Evolutionary conservation across 2,329 filamentous ascomycete genomes (phyloP), one percentile per base, ranked within the genome.

Genomic region (Aureobasidium pullulans): DNA sequence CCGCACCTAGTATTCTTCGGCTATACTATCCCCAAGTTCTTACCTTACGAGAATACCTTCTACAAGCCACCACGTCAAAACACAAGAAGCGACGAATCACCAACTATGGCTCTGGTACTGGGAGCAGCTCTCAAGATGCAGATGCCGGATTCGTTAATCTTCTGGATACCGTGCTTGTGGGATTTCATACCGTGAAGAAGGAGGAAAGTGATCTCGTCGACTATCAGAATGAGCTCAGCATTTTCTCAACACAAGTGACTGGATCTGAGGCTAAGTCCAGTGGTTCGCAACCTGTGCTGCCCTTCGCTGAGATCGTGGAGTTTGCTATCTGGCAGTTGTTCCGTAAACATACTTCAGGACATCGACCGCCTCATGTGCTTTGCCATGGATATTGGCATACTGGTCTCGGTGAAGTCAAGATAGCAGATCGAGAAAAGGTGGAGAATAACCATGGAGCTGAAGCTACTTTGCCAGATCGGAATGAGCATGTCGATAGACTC

Each of bases 311-410:
- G 77, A 73, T 77, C 64, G 76, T 80, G 32, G 74, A 80, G 64
- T 79, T 77, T 62, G 73, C 75, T 15, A 83, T 96, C 43, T 91
- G 87, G 84, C 79, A 83, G 9, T 76, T 96, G 1, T 96, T 96
- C 71, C 83, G 81, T 11, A 79, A 81, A 65, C 75, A 78, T 34
- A 69, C 70, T 19, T 67, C 71, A 31, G 73, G 72, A 61, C 71
- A 77, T 52, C 82, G 81, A 67, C 86, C 87, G 1, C 81, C 83
- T 53, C 89, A 96, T 73, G 68, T 96, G 5, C 81, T 99, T 4
- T 92, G 90, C 65, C 87, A 96, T 76, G 93, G 93, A 28, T 96
- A 86, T 66, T 84, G 87, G 66, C 83, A 79, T 64, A 71, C 73
- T 2, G 69, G 71, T 43, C 66, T 64, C 48, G 64, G 66, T 36